Percentiles rank a stretch among this genome's conserved stretches.
These are phyloP conservation scores for Pseudoturritis turrita DNA, from an alignment of 345 rosid species.

Conservation along the genomic window DNA sequence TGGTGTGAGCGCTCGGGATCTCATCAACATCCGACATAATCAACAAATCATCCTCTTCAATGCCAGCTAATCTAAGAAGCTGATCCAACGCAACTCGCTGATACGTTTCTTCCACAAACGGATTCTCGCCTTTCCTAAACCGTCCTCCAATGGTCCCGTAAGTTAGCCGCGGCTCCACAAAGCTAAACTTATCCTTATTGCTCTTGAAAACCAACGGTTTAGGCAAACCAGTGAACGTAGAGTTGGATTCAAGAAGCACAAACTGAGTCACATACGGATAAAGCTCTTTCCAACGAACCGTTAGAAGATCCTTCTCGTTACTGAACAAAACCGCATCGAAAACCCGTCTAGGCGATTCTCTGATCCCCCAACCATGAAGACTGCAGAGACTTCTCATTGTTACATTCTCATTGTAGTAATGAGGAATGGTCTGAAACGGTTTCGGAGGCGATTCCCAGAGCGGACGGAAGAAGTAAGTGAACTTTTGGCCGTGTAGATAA, in stretches of 20 bases:
- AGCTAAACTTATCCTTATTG: conserved; percentile 51
- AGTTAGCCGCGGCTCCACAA: conserved; percentile 67
- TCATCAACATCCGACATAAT: conserved; percentile 97
- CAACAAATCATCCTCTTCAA: conserved; percentile 88
- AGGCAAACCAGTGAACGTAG: conserved; percentile 68
- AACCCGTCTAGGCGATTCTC: conserved; percentile 74
- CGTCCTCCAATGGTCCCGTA: conserved; percentile 79
- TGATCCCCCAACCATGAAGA: conserved; percentile 84
- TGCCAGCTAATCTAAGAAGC: conserved; percentile 69
- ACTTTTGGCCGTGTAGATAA: conserved; percentile 32
- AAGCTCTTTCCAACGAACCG: conserved; percentile 81
- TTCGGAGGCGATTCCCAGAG: conserved; percentile 35
- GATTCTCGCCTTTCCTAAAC: conserved; percentile 80
- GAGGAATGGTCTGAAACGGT: conserved; percentile 23
- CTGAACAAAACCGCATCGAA: conserved; percentile 83
- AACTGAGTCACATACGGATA: conserved; percentile 76
- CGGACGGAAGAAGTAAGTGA: conserved; percentile 32
- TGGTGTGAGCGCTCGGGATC: conserved; percentile 92
- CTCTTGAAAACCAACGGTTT: conserved; percentile 58
- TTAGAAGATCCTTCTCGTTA: conserved; percentile 67
- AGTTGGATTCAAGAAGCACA: conserved; percentile 86
- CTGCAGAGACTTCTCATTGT: conserved; percentile 60
- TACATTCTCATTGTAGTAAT: conserved; percentile 49
- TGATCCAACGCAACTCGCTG: conserved; percentile 79
- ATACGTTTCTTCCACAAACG: conserved; percentile 86